Base-by-base conservation (phyloP, 2,329 filamentous ascomycete genomes). In the Emmonsia crescens region DNA sequence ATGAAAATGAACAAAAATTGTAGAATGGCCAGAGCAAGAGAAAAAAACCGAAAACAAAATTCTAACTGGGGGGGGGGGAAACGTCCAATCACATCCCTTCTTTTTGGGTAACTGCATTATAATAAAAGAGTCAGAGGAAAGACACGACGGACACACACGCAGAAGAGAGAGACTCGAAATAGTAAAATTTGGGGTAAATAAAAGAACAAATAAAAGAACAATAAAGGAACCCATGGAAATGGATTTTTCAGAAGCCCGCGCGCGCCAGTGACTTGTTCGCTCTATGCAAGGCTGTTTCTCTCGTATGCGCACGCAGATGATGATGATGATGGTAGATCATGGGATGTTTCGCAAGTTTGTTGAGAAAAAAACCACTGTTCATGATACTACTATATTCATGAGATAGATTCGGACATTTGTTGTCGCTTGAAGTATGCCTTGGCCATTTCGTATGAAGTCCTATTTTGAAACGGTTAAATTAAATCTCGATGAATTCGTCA, bases 381-480 rank as follows among this genome's bases (percentile, higher is more conserved):
- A 67, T 59, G 63, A 60, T 62, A 59, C 33, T 52, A 29, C 19
- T 59, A 36, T 55, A 40, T 44, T 57, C 38, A 57, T 14, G 36
- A n/a, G 24, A 62, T 65, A 60, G 61, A 60, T 63, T 63, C 40
- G 52, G 31, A 55, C 21, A 24, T 62, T 42, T 63, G 67, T 67
- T 72, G 75, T 61, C 73, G 66, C 68, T 85, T 85, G 74, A 87
- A 86, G 73, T 86, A 86, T 14, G 84, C 83, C 75, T 87, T 87
- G 49, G 84, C 84, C 78, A 87, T 84, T 72, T 87, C 84, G 68
- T 87, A 87, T 52, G 84, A 85, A 56, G 82, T 82, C 82, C 82
- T 84, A 64, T 36, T 16, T 40, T 48, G 2, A 24, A 3, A 36
- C 59, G 14, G 38, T 44, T 60, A 66, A n/a, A 67, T 10, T 24